Conservation (phyloP, 176 grass and related monocot genomes). For the Oryza glumipatula region DNA sequence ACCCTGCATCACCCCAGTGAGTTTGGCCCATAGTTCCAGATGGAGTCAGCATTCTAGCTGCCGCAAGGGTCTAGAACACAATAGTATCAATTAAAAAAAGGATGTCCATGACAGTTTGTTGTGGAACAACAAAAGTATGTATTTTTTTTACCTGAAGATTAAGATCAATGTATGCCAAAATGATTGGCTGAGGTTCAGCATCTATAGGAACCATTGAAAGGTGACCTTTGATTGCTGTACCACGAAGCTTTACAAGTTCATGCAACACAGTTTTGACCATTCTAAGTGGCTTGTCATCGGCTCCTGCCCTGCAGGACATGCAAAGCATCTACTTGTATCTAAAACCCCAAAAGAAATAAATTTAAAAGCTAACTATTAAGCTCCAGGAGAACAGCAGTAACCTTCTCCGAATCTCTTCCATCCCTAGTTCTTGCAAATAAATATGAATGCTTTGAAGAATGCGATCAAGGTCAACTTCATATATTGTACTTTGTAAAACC, state of each 20-base stretch:
- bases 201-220: conserved; percentile 99
- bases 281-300: conserved; percentile 96
- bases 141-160: conserved; percentile 83
- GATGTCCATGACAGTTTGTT: neutral
- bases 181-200: conserved; percentile 96
- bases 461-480: conserved; percentile 92
- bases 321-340: conserved; percentile 30
- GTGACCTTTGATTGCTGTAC: conserved; percentile 97
- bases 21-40: conserved; percentile 91
- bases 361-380: conserved; percentile 23
- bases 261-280: conserved; percentile 99
- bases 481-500: conserved; percentile 95
- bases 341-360: conserved; percentile 15
- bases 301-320: conserved; percentile 77
- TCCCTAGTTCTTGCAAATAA: conserved; percentile 96
- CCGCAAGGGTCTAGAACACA: conserved; percentile 84
- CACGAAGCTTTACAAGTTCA: conserved; percentile 98
- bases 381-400: conserved; percentile 27
- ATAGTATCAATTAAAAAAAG: conserved; percentile 11
- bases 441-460: conserved; percentile 99
- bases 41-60: conserved; percentile 97
- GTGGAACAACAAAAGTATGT: neutral
- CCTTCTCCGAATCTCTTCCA: conserved; percentile 99
- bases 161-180: conserved; percentile 98
- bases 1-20: conserved; percentile 88